Evolutionary conservation across 495 filamentous ascomycete genomes (phyloP).

Genomic region (Mycothermus thermophilus): DNA sequence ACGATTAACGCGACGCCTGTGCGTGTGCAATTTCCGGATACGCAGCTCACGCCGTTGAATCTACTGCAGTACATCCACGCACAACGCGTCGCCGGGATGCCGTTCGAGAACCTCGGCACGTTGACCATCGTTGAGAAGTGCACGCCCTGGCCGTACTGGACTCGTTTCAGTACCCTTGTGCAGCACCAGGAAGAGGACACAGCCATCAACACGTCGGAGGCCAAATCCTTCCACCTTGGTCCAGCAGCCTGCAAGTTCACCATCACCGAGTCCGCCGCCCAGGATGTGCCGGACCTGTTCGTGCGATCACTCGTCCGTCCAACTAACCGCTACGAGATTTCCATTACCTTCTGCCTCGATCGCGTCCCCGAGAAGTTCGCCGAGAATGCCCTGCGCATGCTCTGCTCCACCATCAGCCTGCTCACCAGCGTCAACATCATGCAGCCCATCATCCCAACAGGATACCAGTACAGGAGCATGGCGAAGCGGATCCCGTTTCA

Average conservation of each 20-base stretch:
- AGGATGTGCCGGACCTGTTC: conserved; percentile 28
- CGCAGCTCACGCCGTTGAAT: conserved; percentile 24
- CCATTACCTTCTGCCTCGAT: conserved; percentile 30
- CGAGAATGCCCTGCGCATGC: conserved; percentile 27
- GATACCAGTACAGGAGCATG: conserved; percentile 21
- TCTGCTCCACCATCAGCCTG: conserved; percentile 26
- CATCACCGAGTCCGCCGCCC: conserved; percentile 24
- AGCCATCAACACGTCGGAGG: conserved; percentile 17
- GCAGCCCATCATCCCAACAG: conserved; percentile 26
- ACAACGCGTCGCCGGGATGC: conserved; percentile 27
- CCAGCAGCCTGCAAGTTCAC: conserved; percentile 25
- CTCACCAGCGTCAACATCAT: conserved; percentile 29
- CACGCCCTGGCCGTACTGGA: conserved; percentile 37
- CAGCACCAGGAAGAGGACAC: conserved; percentile 29
- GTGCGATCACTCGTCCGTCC: conserved; percentile 24
- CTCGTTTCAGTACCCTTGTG: conserved; percentile 31
- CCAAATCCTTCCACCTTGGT: conserved; percentile 28
- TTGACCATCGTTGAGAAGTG: conserved; percentile 32
- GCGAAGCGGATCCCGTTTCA: conserved; percentile 26
- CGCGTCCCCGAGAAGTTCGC: conserved; percentile 25
- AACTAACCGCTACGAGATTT: conserved; percentile 20
- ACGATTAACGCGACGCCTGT: conserved; percentile 31
- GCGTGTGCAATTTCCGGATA: conserved; percentile 29
- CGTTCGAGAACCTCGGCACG: conserved; percentile 30
- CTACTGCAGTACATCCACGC: conserved; percentile 28